Conservation (phyloP, 2,329 filamentous ascomycete genomes). For the Penicillium nordicum region DNA sequence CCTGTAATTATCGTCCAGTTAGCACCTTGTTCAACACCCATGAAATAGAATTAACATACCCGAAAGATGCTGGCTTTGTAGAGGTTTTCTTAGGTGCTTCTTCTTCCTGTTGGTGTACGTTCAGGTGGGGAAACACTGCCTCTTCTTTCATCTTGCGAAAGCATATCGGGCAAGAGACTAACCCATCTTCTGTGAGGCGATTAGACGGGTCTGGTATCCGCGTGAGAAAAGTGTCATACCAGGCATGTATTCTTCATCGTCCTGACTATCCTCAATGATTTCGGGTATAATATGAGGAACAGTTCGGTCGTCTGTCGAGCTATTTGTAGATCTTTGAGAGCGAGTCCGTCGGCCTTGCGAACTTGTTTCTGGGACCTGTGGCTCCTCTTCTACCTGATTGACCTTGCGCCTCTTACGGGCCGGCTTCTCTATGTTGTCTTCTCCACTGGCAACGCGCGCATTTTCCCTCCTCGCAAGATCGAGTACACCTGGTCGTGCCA, state of each 20-base stretch:
- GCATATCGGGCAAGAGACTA: constrained; percentile 83
- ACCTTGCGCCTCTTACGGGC: constrained; percentile 37
- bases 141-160: constrained; percentile 72
- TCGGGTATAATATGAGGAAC: constrained; percentile 16
- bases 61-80: constrained; percentile 22
- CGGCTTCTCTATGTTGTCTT: constrained; percentile 31
- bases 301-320: not conserved
- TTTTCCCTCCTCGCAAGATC: constrained; percentile 58
- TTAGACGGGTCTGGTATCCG: constrained; percentile 10
- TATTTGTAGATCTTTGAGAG: constrained; percentile 22
- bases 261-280: constrained; percentile 41
- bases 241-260: constrained; percentile 34
- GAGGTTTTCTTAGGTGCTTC: constrained; percentile 3
- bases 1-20: constrained; percentile 17
- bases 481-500: constrained; percentile 61
- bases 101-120: constrained; percentile 48
- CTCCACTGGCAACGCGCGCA: constrained; percentile 52
- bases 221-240: constrained; percentile 23
- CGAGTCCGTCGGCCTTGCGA: constrained; percentile 35
- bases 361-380: constrained; percentile 30
- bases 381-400: constrained; percentile 34
- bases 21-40: constrained; percentile 11
- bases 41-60: constrained; percentile 22
- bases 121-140: constrained; percentile 77
- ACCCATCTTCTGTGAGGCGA: constrained; percentile 59